phyloP scores from a whole-genome alignment of 257 asterid species.

The Nicotiana tomentosiformis region DNA sequence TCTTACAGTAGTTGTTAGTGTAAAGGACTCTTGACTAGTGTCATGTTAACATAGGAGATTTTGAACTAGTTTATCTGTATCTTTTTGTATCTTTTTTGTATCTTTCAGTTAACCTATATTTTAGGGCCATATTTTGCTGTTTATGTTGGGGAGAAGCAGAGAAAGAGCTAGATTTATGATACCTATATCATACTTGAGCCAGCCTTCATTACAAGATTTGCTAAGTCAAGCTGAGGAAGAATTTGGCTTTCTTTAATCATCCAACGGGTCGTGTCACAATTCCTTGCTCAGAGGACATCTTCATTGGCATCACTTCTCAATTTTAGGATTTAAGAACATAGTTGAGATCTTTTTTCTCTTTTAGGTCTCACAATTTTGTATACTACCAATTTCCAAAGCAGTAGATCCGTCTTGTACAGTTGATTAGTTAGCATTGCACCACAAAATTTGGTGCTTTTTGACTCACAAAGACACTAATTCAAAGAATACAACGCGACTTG shows the following conservation, averaged over 20 bases:
- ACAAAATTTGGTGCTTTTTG: not conserved
- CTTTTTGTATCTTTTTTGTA: no score
- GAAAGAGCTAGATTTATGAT: constrained; percentile 32
- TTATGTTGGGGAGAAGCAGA: constrained; percentile 38
- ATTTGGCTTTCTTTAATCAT: no score
- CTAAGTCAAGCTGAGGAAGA: no score
- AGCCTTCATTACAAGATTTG: no score
- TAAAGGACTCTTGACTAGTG: no score
- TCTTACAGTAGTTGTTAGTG: no score
- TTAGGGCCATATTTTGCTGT: not conserved
- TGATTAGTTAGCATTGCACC: not conserved
- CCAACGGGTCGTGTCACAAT: not conserved
- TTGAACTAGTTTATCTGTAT: no score
- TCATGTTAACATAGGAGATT: no score
- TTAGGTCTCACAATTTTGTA: not conserved
- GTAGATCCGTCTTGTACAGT: not conserved
- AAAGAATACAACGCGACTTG: not conserved
- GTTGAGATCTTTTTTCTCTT: not conserved
- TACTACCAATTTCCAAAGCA: not conserved
- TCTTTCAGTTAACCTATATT: no score
- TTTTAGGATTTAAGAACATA: not conserved
- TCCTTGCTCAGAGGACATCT: constrained; percentile 42
- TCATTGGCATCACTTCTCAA: constrained; percentile 30
- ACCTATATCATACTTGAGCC: not conserved
- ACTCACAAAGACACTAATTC: not conserved